Base-by-base conservation (phyloP, 164 flowering plant genomes). In the Vitis cinerea region DNA sequence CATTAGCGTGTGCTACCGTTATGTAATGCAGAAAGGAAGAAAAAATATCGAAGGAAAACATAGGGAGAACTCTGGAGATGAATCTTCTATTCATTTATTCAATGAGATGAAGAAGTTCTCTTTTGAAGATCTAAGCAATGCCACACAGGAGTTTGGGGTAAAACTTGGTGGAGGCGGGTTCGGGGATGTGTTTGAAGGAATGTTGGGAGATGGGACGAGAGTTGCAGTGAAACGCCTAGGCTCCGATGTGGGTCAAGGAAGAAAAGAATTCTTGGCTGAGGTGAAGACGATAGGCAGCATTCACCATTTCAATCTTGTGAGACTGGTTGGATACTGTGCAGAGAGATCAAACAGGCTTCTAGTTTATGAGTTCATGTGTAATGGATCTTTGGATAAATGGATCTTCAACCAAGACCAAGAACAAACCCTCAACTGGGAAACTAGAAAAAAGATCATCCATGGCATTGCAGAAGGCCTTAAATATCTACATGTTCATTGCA, bases 111-210 rank as follows among this genome's bases (percentile, higher is more conserved):
- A 12, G 11, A 51, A 15, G n/a, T 51, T 51, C 13, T 51, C 54
- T 51, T 51, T 51, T 12, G 52, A 61, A 30, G 72, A 69, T 1
- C 19, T 69, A 59, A 37, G 17, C 17, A 13, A 27, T 15, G 59
- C 55, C 5, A 61, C 27, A 23, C 50, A 67, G 17, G 49, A 27
- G 29, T 62, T 68, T 27, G 9, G 16, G 50, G 13, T 15, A 23
- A 62, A 68, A 62, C 66, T 72, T 62, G 76, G 72, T n/a, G 50
- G 66, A 56, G 76, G 76, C 49, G 72, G 76, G 60, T 73, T 73
- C 37, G 76, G 76, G 11, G 47, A 72, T 16, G 72, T 73, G 5
- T 63, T 54, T 68, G 68, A 68, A 56, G 76, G 72, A 10, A 50
- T 48, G 7, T 30, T 73, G 49, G 13, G 12, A 8, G 37, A 59